Evolutionary conservation across 371 early-diverging fungal species (phyloP).

Genomic region (Syncephalastrum contaminatum): DNA sequence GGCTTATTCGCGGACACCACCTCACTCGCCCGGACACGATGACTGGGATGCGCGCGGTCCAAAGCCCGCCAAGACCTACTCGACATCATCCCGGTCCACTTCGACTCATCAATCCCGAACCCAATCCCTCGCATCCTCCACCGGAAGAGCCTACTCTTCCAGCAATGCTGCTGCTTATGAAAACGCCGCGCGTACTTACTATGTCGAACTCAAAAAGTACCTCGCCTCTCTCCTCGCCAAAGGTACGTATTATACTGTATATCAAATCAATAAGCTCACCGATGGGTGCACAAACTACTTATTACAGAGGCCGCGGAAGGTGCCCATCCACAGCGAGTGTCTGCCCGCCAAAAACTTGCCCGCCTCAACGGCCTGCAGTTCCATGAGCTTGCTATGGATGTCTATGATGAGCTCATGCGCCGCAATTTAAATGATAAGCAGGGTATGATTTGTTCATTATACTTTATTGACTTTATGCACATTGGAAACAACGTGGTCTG

Average conservation of each 20-base stretch:
- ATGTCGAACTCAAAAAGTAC: constrained; percentile 38
- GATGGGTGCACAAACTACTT: not conserved
- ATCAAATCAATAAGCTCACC: not conserved
- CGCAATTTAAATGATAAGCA: constrained; percentile 60
- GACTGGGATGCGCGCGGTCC: constrained; percentile 30
- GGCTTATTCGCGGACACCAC: constrained; percentile 35
- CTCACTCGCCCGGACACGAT: constrained; percentile 30
- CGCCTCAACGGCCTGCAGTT: constrained; percentile 83
- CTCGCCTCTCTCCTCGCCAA: constrained; percentile 28
- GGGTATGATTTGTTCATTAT: constrained; percentile 38
- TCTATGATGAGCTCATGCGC: constrained; percentile 91
- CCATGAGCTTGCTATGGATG: constrained; percentile 93
- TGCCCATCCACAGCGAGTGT: constrained; percentile 52
- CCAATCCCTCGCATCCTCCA: constrained; percentile 34
- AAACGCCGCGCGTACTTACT: constrained; percentile 37
- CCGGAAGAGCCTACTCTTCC: constrained; percentile 21
- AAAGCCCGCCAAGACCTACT: constrained; percentile 18
- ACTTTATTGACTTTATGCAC: constrained; percentile 1
- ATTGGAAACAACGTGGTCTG: constrained; percentile 1
- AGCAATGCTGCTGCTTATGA: constrained; percentile 30
- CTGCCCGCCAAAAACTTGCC: constrained; percentile 86
- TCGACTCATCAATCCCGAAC: constrained; percentile 30
- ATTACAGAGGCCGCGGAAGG: constrained; percentile 47
- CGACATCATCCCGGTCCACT: constrained; percentile 28
- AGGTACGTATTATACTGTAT: constrained; percentile 23